Conservation (phyloP, 371 early-diverging fungal species). For the Mucor indicus region DNA sequence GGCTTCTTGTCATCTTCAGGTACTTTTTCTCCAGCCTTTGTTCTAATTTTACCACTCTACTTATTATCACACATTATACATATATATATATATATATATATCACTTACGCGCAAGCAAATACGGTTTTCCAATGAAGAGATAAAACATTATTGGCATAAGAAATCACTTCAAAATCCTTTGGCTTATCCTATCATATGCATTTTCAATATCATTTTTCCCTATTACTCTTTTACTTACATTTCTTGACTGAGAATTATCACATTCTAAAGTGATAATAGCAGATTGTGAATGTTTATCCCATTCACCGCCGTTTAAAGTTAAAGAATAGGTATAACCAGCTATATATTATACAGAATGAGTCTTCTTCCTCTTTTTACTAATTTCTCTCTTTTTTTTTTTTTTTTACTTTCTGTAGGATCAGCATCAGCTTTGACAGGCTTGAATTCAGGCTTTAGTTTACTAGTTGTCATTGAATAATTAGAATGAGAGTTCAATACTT, state of each 20-base stretch:
- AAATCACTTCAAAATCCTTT: slow-evolving; percentile 22
- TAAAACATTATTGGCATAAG: slow-evolving; percentile 33
- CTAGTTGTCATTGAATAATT: not conserved
- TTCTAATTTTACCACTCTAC: no score
- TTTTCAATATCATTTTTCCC: not conserved
- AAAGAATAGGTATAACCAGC: slow-evolving; percentile 23
- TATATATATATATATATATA: no score
- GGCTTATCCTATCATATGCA: slow-evolving; percentile 20
- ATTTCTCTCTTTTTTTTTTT: not conserved
- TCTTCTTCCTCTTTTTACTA: not conserved
- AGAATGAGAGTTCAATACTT: no score
- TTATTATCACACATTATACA: no score
- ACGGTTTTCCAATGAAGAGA: slow-evolving; percentile 45
- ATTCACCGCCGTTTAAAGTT: slow-evolving; percentile 22
- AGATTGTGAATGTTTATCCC: slow-evolving; percentile 10
- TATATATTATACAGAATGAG: slow-evolving; percentile 3
- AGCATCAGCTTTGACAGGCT: slow-evolving; percentile 10
- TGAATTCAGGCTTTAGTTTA: slow-evolving; percentile 16
- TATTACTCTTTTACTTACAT: slow-evolving; percentile 7
- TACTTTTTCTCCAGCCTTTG: slow-evolving; percentile 21
- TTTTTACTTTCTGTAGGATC: slow-evolving; percentile 30
- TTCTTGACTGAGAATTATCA: slow-evolving; percentile 15
- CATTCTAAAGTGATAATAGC: slow-evolving; percentile 29
- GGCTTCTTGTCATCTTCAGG: slow-evolving; percentile 18
- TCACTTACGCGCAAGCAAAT: slow-evolving; percentile 44